Percentiles rank a stretch among this genome's conserved stretches.
Conservation (phyloP, 2,329 filamentous ascomycete genomes). For the Lachnellula arida region DNA sequence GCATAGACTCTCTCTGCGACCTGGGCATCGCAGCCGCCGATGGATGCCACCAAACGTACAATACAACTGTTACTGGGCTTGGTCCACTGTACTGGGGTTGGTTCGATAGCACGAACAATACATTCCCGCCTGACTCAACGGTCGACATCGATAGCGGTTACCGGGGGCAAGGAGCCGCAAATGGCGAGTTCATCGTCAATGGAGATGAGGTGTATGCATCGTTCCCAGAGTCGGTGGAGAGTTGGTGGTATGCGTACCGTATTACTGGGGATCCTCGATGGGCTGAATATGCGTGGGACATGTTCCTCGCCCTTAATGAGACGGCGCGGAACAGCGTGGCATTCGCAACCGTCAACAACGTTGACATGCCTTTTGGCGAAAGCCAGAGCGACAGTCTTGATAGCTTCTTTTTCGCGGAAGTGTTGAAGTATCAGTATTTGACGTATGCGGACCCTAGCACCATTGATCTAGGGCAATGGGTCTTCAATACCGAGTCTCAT, state of each 20-base stretch:
- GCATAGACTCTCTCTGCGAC: conserved; percentile 29
- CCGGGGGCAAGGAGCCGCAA: conserved; percentile 63
- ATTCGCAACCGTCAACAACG: conserved; percentile 59
- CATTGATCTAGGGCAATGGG: conserved; percentile 56
- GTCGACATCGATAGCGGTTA: conserved; percentile 43
- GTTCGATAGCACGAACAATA: conserved; percentile 47
- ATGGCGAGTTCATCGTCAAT: conserved; percentile 44
- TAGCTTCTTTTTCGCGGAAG: conserved; percentile 81
- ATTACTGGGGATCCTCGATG: conserved; percentile 69
- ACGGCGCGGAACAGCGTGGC: conserved; percentile 59
- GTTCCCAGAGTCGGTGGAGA: conserved; percentile 74
- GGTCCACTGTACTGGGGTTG: conserved; percentile 54
- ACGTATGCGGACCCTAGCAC: conserved; percentile 64
- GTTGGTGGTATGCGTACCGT: conserved; percentile 77
- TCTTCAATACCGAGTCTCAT: conserved; percentile 17
- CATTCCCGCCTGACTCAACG: conserved; percentile 26
- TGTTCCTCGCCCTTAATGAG: conserved; percentile 60
- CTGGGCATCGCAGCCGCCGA: conserved; percentile 47
- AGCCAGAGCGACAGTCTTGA: conserved; percentile 64
- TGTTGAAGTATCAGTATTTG: conserved; percentile 75
- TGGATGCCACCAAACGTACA: conserved; percentile 68
- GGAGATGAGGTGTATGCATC: conserved; percentile 51
- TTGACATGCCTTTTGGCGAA: conserved; percentile 57
- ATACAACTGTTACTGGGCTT: conserved; percentile 60
- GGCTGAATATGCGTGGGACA: conserved; percentile 76